These are phyloP conservation scores for Alloteropsis angusta DNA, from an alignment of 202 grass and related monocot species.

Conservation along the genomic window DNA sequence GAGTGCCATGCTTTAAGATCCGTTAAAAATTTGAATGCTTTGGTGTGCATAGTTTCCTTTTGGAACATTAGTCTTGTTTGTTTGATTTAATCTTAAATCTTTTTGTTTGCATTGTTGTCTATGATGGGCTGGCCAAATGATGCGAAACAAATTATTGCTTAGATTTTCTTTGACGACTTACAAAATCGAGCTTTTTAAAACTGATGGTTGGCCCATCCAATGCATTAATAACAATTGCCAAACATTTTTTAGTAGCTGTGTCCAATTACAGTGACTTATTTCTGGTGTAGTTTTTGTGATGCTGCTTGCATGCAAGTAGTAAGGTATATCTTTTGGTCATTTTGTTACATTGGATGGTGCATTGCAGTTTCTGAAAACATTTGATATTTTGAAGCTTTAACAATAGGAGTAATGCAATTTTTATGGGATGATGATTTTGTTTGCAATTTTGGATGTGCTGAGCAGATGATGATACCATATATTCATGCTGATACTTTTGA, in stretches of 20 bases:
- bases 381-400: neutral
- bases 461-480: conserved; percentile 30
- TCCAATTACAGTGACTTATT: neutral
- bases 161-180: conserved; percentile 27
- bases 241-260: neutral
- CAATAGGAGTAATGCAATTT: neutral
- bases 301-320: neutral
- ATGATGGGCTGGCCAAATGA: conserved; percentile 32
- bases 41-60: neutral
- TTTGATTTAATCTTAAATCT: neutral
- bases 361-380: neutral
- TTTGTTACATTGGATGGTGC: neutral
- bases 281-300: neutral
- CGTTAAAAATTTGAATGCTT: neutral
- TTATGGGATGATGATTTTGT: neutral
- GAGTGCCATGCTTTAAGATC: no score
- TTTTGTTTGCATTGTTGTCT: neutral
- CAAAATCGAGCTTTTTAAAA: conserved; percentile 54
- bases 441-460: neutral
- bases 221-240: neutral
- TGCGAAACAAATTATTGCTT: conserved; percentile 21
- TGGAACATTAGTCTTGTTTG: neutral
- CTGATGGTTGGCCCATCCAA: conserved; percentile 28
- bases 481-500: conserved; percentile 29
- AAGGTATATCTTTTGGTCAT: neutral